phyloP scores from a whole-genome alignment of 2,329 filamentous ascomycete species.

The Trichoderma sp. region DNA sequence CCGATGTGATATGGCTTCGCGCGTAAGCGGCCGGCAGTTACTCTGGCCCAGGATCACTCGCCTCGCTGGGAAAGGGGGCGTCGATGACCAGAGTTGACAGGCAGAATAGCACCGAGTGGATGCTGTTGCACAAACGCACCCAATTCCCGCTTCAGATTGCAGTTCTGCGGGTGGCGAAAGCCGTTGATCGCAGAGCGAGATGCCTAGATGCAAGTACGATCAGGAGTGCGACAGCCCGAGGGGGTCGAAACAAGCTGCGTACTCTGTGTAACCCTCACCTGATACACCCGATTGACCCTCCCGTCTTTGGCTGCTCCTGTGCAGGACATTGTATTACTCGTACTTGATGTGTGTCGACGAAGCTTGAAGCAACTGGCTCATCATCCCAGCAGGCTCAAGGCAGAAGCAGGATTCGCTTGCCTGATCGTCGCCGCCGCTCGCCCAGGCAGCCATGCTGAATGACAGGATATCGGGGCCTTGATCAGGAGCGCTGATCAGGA shows the following conservation, averaged over 20 bases:
- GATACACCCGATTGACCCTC: not conserved
- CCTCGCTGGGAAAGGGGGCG: conserved; percentile 17
- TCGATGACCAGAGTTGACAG: conserved; percentile 15
- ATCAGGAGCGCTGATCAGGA: not conserved
- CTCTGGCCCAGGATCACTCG: not conserved
- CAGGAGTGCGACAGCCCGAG: not conserved
- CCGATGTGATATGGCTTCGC: conserved; percentile 27
- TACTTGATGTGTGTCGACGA: not conserved
- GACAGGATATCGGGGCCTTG: conserved; percentile 3
- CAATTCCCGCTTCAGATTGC: not conserved
- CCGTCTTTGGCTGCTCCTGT: not conserved
- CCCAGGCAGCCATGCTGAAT: conserved; percentile 5
- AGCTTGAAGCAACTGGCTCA: not conserved
- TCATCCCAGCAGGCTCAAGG: not conserved
- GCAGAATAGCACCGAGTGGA: conserved; percentile 7
- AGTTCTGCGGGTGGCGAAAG: conserved; percentile 1
- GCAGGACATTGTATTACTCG: not conserved
- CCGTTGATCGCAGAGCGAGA: not conserved
- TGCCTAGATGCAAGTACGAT: not conserved
- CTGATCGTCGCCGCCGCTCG: conserved; percentile 2
- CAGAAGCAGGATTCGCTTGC: not conserved
- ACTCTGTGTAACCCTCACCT: not conserved
- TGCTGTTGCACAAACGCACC: conserved; percentile 10
- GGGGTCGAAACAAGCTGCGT: not conserved
- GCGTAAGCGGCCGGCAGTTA: conserved; percentile 27